Evolutionary conservation across 2,329 filamentous ascomycete genomes (phyloP).

Genomic region (Mycosphaerella arachidis): DNA sequence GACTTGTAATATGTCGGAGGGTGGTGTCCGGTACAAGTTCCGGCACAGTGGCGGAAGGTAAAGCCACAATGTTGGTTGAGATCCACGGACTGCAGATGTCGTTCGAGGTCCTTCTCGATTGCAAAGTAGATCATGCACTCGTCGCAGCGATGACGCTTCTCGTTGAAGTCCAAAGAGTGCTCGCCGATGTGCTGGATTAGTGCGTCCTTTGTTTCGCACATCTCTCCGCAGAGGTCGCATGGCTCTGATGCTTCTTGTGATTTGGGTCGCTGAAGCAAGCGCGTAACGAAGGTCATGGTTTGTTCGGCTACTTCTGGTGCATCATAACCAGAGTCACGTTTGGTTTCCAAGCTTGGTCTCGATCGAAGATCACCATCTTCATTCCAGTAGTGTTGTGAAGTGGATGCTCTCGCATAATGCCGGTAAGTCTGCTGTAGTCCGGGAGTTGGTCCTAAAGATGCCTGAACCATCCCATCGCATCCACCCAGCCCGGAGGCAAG

Average conservation of each 20-base stretch:
- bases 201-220: slow-evolving; percentile 12
- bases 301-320: slow-evolving; percentile 10
- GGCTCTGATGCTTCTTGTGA: slow-evolving; percentile 6
- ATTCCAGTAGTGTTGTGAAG: slow-evolving; percentile 22
- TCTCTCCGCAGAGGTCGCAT: slow-evolving; percentile 21
- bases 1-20: slow-evolving; percentile 20
- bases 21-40: slow-evolving; percentile 20
- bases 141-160: slow-evolving; percentile 23
- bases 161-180: slow-evolving; percentile 22
- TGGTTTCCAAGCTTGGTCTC: background rate
- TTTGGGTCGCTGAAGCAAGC: slow-evolving; percentile 14
- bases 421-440: slow-evolving; percentile 11
- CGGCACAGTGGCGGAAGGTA: slow-evolving; percentile 18
- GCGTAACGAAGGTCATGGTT: slow-evolving; percentile 18
- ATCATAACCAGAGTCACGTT: slow-evolving; percentile 2
- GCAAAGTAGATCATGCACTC: slow-evolving; percentile 24
- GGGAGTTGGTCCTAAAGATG: slow-evolving; percentile 7
- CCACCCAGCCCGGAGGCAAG: slow-evolving; percentile 20
- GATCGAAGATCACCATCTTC: slow-evolving; percentile 20
- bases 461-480: slow-evolving; percentile 20
- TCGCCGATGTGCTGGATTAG: slow-evolving; percentile 21
- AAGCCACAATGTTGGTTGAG: slow-evolving; percentile 23
- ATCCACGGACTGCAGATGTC: slow-evolving; percentile 21
- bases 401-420: slow-evolving; percentile 2
- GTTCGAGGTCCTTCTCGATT: slow-evolving; percentile 20